A percentile compares a stretch with the other conserved stretches of the same genome.
Conservation (phyloP, 257 asterid genomes). For the Penstemon eatonii region DNA sequence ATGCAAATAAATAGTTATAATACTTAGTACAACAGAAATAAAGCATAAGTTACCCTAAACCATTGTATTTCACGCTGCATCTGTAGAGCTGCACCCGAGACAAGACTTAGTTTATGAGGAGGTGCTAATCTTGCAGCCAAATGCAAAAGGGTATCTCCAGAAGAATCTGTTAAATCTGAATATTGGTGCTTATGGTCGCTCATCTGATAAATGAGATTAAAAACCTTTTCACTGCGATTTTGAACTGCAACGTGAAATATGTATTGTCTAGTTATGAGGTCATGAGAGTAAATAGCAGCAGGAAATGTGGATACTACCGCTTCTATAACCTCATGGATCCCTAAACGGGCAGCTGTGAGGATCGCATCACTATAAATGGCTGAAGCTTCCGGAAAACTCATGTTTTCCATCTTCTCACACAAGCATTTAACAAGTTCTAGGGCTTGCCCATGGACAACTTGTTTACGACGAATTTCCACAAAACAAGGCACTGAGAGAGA, state of each 20-base stretch:
- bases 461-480: too few relatives aligned
- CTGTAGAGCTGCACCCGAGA: conserved; percentile 24
- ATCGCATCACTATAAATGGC: background rate
- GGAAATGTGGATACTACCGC: conserved; percentile 23
- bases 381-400: background rate
- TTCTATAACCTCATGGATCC: conserved; percentile 27
- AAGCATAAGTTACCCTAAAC: conserved; percentile 14
- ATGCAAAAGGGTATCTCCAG: conserved; percentile 17
- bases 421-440: conserved; percentile 4
- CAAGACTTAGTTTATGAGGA: conserved; percentile 15
- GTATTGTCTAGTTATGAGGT: background rate
- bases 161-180: background rate
- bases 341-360: too few relatives aligned
- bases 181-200: background rate
- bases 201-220: conserved; percentile 13
- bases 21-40: too few relatives aligned
- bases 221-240: conserved; percentile 20
- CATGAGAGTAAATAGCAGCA: background rate
- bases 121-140: conserved; percentile 24
- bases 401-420: conserved; percentile 9
- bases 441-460: conserved; percentile 6
- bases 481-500: too few relatives aligned
- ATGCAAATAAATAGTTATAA: too few relatives aligned
- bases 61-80: conserved; percentile 31
- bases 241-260: conserved; percentile 26